Percentiles rank a stretch among this genome's conserved stretches.
phyloP scores from a whole-genome alignment of 108 stramenopile species.

The Stephanodiscus minutulus region DNA sequence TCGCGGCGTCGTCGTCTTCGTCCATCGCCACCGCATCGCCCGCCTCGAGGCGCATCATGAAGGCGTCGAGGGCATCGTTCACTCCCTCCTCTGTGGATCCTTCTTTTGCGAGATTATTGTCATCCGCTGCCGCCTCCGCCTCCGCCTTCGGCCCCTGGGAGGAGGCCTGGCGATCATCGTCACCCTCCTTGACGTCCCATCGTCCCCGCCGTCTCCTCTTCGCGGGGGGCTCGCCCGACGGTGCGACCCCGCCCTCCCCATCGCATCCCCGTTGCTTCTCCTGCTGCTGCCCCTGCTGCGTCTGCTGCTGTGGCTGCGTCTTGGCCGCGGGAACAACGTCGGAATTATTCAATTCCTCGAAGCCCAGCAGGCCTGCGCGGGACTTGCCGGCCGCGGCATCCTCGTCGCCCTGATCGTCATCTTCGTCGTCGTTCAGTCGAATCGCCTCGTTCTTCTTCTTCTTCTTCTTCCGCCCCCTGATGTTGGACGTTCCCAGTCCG shows the following conservation, averaged over 20 bases:
- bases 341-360: conserved; percentile 24
- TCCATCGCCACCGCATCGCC: conserved; percentile 63
- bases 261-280: conserved; percentile 27
- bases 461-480: conserved; percentile 31
- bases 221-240: conserved; percentile 26
- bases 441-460: conserved; percentile 4
- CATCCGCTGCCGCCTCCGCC: background rate
- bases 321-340: background rate
- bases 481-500: conserved; percentile 25
- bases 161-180: conserved; percentile 3
- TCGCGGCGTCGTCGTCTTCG: conserved; percentile 36
- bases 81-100: conserved; percentile 27
- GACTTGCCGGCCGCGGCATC: conserved; percentile 5
- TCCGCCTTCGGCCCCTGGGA: background rate
- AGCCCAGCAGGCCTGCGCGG: conserved; percentile 9
- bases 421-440: conserved; percentile 22
- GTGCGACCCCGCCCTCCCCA: background rate
- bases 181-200: conserved; percentile 55
- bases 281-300: conserved; percentile 22
- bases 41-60: conserved; percentile 84
- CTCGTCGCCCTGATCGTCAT: background rate
- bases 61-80: conserved; percentile 78
- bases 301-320: background rate
- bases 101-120: background rate
- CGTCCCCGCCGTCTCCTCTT: conserved; percentile 60